Evolutionary conservation across 352 stramenopile species (phyloP).

Genomic region (Aphanomyces stellatus): DNA sequence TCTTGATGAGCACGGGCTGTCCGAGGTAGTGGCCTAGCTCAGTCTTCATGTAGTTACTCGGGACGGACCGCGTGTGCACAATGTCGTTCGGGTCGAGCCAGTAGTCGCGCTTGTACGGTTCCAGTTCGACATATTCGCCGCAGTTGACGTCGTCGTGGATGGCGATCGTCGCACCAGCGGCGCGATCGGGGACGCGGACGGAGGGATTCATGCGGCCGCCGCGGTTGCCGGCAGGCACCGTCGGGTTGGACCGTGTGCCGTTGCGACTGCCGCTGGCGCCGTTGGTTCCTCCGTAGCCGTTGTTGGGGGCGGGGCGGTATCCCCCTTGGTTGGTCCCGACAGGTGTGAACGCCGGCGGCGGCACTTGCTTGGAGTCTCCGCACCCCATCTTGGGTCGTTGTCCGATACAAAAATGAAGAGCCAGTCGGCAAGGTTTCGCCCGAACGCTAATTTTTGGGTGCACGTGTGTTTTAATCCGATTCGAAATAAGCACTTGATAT

Average conservation of each 20-base stretch:
- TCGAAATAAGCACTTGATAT: no score
- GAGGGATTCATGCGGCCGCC: not conserved
- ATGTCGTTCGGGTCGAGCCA: slow-evolving; percentile 20
- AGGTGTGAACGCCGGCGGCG: no score
- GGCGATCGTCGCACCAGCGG: not conserved
- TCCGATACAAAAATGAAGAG: no score
- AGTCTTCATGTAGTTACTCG: slow-evolving; percentile 19
- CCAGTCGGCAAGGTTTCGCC: not conserved
- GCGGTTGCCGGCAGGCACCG: no score
- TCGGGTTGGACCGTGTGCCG: no score
- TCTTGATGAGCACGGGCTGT: slow-evolving; percentile 18
- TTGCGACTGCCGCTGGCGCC: not conserved
- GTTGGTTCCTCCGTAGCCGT: not conserved
- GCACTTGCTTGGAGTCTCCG: not conserved
- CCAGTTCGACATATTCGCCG: slow-evolving; percentile 15
- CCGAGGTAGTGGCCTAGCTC: slow-evolving; percentile 18
- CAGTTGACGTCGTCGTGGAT: slow-evolving; percentile 18
- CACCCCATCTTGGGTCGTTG: not conserved
- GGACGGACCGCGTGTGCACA: slow-evolving; percentile 18
- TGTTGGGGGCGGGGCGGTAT: not conserved
- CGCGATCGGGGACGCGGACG: not conserved
- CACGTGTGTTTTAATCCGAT: no score
- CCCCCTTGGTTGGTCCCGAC: no score
- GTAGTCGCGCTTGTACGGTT: slow-evolving; percentile 2
- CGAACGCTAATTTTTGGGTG: no score